Percentiles rank a stretch among this genome's conserved stretches.
Conservation (phyloP, 768 basidiomycete genomes). For the Harrya chromipes region DNA sequence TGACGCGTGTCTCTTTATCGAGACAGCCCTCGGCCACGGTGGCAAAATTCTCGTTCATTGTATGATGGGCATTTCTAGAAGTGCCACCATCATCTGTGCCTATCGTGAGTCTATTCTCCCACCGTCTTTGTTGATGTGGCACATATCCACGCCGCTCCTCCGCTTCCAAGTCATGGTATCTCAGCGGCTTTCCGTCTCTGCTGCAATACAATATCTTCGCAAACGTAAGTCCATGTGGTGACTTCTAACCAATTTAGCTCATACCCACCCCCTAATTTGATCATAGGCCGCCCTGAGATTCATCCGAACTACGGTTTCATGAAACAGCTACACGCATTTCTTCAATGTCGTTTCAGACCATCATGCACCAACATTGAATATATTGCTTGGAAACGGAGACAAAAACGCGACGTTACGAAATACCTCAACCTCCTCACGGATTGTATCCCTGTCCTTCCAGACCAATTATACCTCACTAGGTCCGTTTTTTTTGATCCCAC, state of each 20-base stretch:
- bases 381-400: slow-evolving; percentile 55
- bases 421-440: slow-evolving; percentile 53
- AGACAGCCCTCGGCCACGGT: slow-evolving; percentile 47
- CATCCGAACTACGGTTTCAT: slow-evolving; percentile 50
- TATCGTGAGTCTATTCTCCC: slow-evolving; percentile 40
- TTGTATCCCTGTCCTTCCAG: slow-evolving; percentile 48
- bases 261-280: slow-evolving; percentile 7
- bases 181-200: slow-evolving; percentile 37
- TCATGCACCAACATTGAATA: slow-evolving; percentile 43
- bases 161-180: slow-evolving; percentile 47
- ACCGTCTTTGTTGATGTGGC: slow-evolving; percentile 1
- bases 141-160: background rate
- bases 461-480: slow-evolving; percentile 54
- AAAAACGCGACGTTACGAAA: slow-evolving; percentile 48
- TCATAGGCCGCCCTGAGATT: slow-evolving; percentile 36
- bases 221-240: slow-evolving; percentile 37
- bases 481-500: slow-evolving; percentile 6
- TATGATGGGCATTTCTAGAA: slow-evolving; percentile 69
- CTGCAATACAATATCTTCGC: slow-evolving; percentile 49
- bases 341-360: slow-evolving; percentile 47
- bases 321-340: slow-evolving; percentile 56
- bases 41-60: slow-evolving; percentile 71
- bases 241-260: slow-evolving; percentile 7
- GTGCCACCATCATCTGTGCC: slow-evolving; percentile 56
- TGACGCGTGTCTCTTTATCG: slow-evolving; percentile 57